A percentile compares a stretch with the other conserved stretches of the same genome.
These are phyloP conservation scores for Endocalyx cinctus DNA, from an alignment of 2,329 filamentous ascomycete genomes.

Conservation along the genomic window DNA sequence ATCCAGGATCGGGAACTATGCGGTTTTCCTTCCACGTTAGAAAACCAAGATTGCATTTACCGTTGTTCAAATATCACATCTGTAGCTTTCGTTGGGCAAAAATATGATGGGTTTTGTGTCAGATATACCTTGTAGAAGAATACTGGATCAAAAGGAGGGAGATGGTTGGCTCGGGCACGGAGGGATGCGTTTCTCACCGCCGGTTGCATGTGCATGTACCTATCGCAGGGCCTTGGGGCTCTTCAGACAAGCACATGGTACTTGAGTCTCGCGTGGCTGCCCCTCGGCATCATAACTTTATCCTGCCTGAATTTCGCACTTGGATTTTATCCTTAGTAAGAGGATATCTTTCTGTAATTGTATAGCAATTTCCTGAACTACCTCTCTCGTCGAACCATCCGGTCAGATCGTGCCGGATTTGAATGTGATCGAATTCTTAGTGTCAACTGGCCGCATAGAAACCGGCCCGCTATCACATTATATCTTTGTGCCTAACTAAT, in stretches of 20 bases:
- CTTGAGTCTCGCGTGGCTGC: constrained; percentile 15
- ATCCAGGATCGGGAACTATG: no score
- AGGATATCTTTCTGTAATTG: no score
- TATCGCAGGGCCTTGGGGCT: constrained; percentile 11
- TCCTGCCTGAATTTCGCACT: constrained; percentile 15
- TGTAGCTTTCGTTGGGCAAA: no score
- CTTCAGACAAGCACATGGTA: constrained; percentile 19
- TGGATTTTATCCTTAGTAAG: no score
- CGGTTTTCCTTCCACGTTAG: no score
- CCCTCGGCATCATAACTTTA: constrained; percentile 14
- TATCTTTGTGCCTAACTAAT: constrained; percentile 25
- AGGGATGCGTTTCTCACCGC: constrained; percentile 20
- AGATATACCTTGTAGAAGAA: constrained; percentile 11
- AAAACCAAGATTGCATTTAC: no score
- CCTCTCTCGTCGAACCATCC: constrained; percentile 14
- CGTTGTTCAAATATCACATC: no score
- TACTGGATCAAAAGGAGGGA: constrained; percentile 11
- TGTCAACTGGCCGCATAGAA: constrained; percentile 25
- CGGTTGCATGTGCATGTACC: constrained; percentile 18
- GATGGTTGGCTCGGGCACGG: constrained; percentile 13
- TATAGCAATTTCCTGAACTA: no score
- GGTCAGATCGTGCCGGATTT: constrained; percentile 22
- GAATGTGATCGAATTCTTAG: constrained; percentile 22
- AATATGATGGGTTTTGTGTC: constrained; percentile 19
- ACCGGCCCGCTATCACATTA: constrained; percentile 26